phyloP scores from a whole-genome alignment of 2,329 filamentous ascomycete species.

The Kalaharituber pfeilii region DNA sequence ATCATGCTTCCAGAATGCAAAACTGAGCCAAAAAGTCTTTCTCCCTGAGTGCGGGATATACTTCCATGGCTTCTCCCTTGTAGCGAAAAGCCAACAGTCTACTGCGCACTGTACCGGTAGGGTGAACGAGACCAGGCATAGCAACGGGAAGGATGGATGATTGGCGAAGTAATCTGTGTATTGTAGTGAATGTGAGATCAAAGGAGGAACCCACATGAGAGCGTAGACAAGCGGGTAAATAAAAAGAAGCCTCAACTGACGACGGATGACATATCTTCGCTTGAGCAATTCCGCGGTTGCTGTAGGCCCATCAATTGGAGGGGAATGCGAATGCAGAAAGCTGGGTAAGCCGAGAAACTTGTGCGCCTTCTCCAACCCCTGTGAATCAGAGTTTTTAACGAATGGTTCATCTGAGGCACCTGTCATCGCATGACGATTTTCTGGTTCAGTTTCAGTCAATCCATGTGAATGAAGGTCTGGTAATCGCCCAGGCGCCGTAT shows the following conservation, averaged over 20 bases:
- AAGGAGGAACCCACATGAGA: constrained; percentile 54
- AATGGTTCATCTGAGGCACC: constrained; percentile 15
- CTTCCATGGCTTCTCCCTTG: constrained; percentile 54
- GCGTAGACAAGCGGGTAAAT: constrained; percentile 60
- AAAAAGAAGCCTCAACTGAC: constrained; percentile 55
- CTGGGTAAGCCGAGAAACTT: background rate
- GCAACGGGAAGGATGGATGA: constrained; percentile 40
- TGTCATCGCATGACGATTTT: constrained; percentile 1
- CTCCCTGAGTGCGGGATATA: constrained; percentile 34
- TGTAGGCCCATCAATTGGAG: background rate
- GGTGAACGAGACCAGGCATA: constrained; percentile 39
- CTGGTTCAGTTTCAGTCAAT: constrained; percentile 9
- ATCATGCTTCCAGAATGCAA: constrained; percentile 26
- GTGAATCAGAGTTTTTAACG: constrained; percentile 2
- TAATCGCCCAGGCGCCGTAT: constrained; percentile 7
- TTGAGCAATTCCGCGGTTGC: background rate
- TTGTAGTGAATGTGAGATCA: constrained; percentile 44
- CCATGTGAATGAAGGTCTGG: constrained; percentile 17
- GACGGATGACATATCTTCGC: constrained; percentile 32
- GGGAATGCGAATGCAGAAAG: background rate
- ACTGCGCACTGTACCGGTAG: constrained; percentile 48
- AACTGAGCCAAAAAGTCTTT: constrained; percentile 25
- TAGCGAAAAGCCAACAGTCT: constrained; percentile 50
- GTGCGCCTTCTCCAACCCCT: background rate
- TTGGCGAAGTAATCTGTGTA: constrained; percentile 37